Percentiles rank a stretch among this genome's conserved stretches.
Conservation (phyloP, 257 asterid species). For the Rauvolfia tetraphylla region DNA sequence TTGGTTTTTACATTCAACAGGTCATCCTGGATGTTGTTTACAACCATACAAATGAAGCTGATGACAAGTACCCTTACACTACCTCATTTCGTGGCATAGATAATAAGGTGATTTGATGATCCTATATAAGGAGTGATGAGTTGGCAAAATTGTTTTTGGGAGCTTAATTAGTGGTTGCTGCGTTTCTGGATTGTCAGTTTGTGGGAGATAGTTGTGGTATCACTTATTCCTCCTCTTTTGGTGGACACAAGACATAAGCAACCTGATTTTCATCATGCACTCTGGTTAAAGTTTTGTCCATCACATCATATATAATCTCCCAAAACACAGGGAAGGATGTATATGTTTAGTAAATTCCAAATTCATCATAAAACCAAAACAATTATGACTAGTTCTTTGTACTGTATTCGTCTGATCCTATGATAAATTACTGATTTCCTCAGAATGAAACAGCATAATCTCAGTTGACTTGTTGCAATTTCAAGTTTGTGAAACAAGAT, state of each 20-base stretch:
- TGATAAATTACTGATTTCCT: background rate
- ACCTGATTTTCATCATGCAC: background rate
- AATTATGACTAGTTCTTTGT: background rate
- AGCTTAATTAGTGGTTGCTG: background rate
- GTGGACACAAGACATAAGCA: background rate
- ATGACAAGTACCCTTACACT: conserved; percentile 75
- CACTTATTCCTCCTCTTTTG: background rate
- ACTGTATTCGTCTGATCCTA: background rate
- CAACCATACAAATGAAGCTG: conserved; percentile 96
- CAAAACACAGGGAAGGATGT: background rate
- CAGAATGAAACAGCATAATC: background rate
- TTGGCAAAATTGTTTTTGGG: background rate
- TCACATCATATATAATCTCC: background rate
- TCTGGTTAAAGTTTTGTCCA: background rate
- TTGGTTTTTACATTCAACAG: conserved; percentile 38
- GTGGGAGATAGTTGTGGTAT: conserved; percentile 1
- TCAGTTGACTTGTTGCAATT: background rate
- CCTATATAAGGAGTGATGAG: background rate
- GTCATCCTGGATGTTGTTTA: conserved; percentile 95
- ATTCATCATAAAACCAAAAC: background rate
- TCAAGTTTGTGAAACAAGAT: background rate
- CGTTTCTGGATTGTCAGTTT: background rate
- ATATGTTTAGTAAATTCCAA: background rate
- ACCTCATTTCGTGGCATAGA: conserved; percentile 99
- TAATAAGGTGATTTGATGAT: conserved; percentile 69